Evolutionary conservation across 1,284 basidiomycete species (phyloP), one percentile per base, ranked within the genome.

Genomic region (Sporisorium scitamineum): DNA sequence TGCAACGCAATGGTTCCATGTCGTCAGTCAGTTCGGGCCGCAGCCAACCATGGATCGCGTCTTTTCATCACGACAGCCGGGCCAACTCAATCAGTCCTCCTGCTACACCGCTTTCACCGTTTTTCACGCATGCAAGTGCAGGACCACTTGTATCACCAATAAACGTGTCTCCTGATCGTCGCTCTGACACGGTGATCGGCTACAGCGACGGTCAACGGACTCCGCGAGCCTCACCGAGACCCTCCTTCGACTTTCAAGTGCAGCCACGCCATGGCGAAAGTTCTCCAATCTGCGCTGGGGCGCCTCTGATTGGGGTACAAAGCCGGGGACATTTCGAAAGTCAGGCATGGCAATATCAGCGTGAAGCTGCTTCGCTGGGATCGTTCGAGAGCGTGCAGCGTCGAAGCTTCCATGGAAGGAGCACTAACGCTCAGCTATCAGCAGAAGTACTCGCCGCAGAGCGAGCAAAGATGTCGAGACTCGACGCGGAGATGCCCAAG

Each of bases 21-120:
- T 74, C 71, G 27, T 74, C 71, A 5, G 10, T 55, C 27, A 63
- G 55, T n/a, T 69, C 66, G 3, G 32, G 55, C 4, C 62, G 48
- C 16, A 34, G 62, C 24, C 41, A 56, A 14, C 45, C 41, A 1
- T 74, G 71, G 71, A 37, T 54, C 0, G 8, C 71, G 3, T 45
- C 66, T 1, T 74, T 74, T 20, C 31, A 47, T 27, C 50, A 51
- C 11, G 61, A 68, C 2, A 39, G n/a, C 29, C 39, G 16, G 22
- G 22, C 59, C 7, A 52, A 42, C 11, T 69, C 59, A 1, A 69
- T 74, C 31, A 66, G 66, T 16, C 62, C 71, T 2, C 71, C 62
- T 10, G 66, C 58, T 13, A 74, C 71, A 20, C 71, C 71, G 18
- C 45, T 74, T 13, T 66, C 66, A 14, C 71, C 71, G 0, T 74